Evolutionary conservation across 768 basidiomycete genomes (phyloP), one percentile per base, ranked within the genome.

Genomic region (Boletales sp.): DNA sequence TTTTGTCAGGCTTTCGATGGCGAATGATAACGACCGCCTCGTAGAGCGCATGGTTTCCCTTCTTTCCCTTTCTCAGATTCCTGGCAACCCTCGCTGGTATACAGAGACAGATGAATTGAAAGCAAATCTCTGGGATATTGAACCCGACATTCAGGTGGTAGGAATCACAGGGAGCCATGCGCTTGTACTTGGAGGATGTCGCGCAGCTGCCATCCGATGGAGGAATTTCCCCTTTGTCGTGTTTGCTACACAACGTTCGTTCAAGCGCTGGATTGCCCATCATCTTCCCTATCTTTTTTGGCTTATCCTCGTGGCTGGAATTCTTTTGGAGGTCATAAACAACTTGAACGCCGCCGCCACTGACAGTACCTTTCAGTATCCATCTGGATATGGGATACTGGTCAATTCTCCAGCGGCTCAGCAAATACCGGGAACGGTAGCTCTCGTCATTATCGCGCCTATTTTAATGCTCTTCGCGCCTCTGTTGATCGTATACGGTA

Each of bases 161-260:
- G 62, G 64, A 8, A 34, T 62, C 39, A 66, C 58, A 1, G 27
- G 44, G 11, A 51, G 8, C 2, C 31, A 57, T 12, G 27, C 52
- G 2, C 12, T 67, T 34, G 51, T 63, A 13, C 46, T 65, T 11
- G 65, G 60, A 29, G 65, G 59, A 8, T 62, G 65, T 32, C 56
- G 63, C 13, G 56, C 56, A 7, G 44, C 56, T 0, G 12, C 46
- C 14, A 65, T 67, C 18, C 48, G 50, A 4, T 64, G 63, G 65
- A 62, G 55, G 43, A 38, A 52, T 19, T 64, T 67, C 4, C 62
- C 62, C 10, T 37, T 43, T 0, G 41, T 65, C 13, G 29, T 49
- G 6, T 67, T 55, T 13, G 59, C 43, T 2, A 50, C 34, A 13
- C 53, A 38, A 2, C 51, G 34, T 18, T 67, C 65, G 1, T n/a